phyloP scores from a whole-genome alignment of 768 basidiomycete species.

The Phanerodontia chrysosporium region DNA sequence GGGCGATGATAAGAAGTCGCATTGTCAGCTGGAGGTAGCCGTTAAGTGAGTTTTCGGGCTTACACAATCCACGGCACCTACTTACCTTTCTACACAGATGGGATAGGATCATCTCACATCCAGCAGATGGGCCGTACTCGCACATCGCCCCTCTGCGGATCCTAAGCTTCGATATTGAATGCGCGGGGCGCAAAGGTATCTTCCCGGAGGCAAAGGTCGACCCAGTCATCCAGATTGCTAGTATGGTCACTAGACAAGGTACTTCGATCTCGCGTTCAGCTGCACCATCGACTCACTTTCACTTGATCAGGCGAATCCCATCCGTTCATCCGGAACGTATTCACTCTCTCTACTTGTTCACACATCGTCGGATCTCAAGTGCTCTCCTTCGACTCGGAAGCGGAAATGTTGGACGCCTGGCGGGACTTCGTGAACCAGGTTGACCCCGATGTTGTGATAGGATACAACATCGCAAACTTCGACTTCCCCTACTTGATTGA shows the following conservation, averaged over 20 bases:
- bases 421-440: constrained; percentile 82
- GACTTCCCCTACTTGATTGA: constrained; percentile 97
- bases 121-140: constrained; percentile 90
- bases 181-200: constrained; percentile 94
- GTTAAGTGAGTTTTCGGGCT: constrained; percentile 48
- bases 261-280: too few relatives aligned
- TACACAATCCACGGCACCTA: not conserved
- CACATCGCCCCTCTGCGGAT: constrained; percentile 90
- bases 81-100: constrained; percentile 40
- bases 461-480: constrained; percentile 92
- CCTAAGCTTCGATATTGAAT: constrained; percentile 98
- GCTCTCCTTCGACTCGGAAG: constrained; percentile 74
- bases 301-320: constrained; percentile 84
- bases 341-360: constrained; percentile 91
- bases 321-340: constrained; percentile 95
- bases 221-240: constrained; percentile 98
- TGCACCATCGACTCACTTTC: too few relatives aligned
- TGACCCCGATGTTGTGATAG: constrained; percentile 94
- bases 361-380: constrained; percentile 99
- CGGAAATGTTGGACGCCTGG: constrained; percentile 76
- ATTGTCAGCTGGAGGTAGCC: constrained; percentile 85
- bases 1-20: constrained; percentile 58
- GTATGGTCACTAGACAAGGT: constrained; percentile 99
- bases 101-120: constrained; percentile 82
- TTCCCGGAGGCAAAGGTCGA: constrained; percentile 90